Conservation (phyloP, 2,329 filamentous ascomycete species). For the Xylariaceae sp. region DNA sequence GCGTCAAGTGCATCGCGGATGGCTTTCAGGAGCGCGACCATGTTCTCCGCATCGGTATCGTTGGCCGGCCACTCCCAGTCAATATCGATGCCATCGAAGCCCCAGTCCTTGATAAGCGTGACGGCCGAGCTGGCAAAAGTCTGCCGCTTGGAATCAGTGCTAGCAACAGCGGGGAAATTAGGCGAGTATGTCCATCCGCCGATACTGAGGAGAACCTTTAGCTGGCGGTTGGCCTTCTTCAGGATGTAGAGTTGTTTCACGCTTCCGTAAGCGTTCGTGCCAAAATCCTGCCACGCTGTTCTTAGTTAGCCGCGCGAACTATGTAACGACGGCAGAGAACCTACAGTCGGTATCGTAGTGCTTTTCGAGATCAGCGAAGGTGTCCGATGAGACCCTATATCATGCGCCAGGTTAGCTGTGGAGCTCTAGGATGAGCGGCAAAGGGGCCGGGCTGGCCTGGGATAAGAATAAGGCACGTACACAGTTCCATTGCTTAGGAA, state of each 20-base stretch:
- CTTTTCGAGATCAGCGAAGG: conserved; percentile 65
- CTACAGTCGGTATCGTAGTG: conserved; percentile 64
- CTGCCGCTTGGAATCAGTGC: conserved; percentile 54
- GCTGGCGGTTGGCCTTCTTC: conserved; percentile 70
- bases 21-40: conserved; percentile 40
- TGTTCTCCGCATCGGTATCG: conserved; percentile 37
- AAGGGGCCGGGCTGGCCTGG: background rate
- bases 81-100: conserved; percentile 43
- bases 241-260: conserved; percentile 73
- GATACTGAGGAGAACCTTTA: conserved; percentile 75
- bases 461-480: conserved; percentile 35
- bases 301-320: conserved; percentile 12
- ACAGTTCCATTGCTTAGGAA: conserved; percentile 66
- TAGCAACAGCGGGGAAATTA: conserved; percentile 65
- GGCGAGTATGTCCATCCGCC: conserved; percentile 81
- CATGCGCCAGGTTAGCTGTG: too few relatives aligned
- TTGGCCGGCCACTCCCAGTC: conserved; percentile 38
- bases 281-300: conserved; percentile 52
- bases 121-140: conserved; percentile 67
- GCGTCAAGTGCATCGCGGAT: conserved; percentile 43
- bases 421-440: conserved; percentile 12
- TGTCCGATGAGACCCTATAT: conserved; percentile 63
- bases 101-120: conserved; percentile 65
- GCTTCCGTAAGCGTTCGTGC: conserved; percentile 74
- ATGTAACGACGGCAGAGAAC: conserved; percentile 4